Evolutionary conservation across 208 protist species (phyloP).

Genomic region (Wallacemonas sp.): DNA sequence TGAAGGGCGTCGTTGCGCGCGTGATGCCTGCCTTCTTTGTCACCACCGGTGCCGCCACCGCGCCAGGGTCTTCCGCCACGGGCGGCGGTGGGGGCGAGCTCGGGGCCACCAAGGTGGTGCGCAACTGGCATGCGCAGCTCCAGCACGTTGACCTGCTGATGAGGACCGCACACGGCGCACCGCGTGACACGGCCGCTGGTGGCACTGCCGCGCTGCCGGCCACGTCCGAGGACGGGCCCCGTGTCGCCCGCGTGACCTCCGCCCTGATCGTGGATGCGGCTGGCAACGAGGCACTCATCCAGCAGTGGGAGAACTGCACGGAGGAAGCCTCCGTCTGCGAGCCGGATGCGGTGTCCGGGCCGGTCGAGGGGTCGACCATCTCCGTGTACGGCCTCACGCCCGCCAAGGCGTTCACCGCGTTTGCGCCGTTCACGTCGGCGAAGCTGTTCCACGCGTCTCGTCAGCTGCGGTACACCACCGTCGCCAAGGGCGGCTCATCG

Average conservation of each 20-base stretch:
- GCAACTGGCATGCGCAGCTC: conserved; percentile 51
- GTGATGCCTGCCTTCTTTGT: conserved; percentile 76
- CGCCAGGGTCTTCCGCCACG: neutral
- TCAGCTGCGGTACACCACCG: conserved; percentile 45
- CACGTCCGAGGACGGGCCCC: conserved; percentile 1
- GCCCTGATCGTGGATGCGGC: conserved; percentile 42
- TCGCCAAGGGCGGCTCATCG: neutral
- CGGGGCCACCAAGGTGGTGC: conserved; percentile 26
- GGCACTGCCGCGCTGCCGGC: too few species aligned
- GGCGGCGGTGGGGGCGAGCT: neutral
- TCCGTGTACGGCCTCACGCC: conserved; percentile 72
- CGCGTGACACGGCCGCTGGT: neutral
- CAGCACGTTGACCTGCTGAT: conserved; percentile 30
- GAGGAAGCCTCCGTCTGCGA: conserved; percentile 17
- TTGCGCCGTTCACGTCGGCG: conserved; percentile 58
- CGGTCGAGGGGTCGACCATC: conserved; percentile 48
- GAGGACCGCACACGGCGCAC: conserved; percentile 1
- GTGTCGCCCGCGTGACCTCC: conserved; percentile 54
- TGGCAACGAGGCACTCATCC: conserved; percentile 61
- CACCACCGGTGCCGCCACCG: neutral
- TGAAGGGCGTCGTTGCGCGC: conserved; percentile 68
- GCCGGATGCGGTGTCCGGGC: conserved; percentile 14
- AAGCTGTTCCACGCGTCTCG: conserved; percentile 71
- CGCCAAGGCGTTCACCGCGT: conserved; percentile 42
- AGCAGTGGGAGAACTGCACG: conserved; percentile 61